Percentiles rank a stretch among this genome's conserved stretches.
Evolutionary conservation across 495 filamentous ascomycete species (phyloP).

Genomic region (Neurospora sp.): DNA sequence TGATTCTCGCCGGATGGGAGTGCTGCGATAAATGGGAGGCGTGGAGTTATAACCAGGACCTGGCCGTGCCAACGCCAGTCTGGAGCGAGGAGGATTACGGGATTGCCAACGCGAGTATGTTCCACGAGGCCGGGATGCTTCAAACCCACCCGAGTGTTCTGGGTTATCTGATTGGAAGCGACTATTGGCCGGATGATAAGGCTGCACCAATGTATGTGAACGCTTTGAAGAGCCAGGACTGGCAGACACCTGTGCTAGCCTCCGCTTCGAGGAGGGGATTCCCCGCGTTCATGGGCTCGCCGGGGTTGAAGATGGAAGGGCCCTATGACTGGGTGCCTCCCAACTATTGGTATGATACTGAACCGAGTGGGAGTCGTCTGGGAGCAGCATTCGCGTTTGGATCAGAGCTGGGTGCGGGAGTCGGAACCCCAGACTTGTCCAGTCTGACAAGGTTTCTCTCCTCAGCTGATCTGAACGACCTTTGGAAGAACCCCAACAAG

Average conservation of each 20-base stretch:
- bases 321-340: constrained; percentile 62
- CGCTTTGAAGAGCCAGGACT: constrained; percentile 41
- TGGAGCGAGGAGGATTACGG: constrained; percentile 46
- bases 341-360: constrained; percentile 49
- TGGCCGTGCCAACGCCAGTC: constrained; percentile 24
- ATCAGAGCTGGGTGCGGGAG: constrained; percentile 50
- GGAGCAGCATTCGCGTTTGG: constrained; percentile 56
- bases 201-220: constrained; percentile 43
- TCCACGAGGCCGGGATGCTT: constrained; percentile 50
- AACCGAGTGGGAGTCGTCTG: constrained; percentile 22
- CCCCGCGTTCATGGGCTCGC: constrained; percentile 40
- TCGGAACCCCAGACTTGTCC: constrained; percentile 48
- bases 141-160: constrained; percentile 49
- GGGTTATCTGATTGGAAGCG: constrained; percentile 48
- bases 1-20: constrained; percentile 57
- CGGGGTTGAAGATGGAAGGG: constrained; percentile 57
- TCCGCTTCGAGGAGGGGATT: constrained; percentile 48
- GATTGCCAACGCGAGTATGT: constrained; percentile 44
- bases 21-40: constrained; percentile 64
- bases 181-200: constrained; percentile 51
- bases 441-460: constrained; percentile 48
- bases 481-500: constrained; percentile 47
- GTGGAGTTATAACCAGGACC: constrained; percentile 51
- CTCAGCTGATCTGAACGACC: constrained; percentile 34
- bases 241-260: constrained; percentile 46